phyloP scores from a whole-genome alignment of 441 rosid species.

The Codiaeum variegatum region DNA sequence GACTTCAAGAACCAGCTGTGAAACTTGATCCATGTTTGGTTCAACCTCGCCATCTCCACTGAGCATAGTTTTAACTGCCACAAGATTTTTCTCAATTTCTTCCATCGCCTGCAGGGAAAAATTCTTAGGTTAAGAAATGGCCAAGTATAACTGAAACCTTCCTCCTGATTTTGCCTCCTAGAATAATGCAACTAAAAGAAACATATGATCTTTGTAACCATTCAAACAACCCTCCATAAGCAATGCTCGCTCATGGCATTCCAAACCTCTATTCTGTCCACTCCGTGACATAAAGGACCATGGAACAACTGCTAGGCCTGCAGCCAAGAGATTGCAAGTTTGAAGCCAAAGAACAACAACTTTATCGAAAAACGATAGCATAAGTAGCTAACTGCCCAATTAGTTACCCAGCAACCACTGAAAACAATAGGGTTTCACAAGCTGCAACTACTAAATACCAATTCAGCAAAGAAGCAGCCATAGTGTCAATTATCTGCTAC shows the following conservation, averaged over 20 bases:
- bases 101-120: constrained; percentile 58
- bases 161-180: background rate
- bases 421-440: background rate
- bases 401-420: background rate
- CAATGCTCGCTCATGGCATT: constrained; percentile 5
- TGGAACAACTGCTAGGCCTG: background rate
- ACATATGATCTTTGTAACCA: background rate
- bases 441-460: background rate
- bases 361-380: background rate
- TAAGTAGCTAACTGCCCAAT: background rate
- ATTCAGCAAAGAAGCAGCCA: background rate
- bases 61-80: constrained; percentile 64
- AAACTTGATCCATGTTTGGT: constrained; percentile 72
- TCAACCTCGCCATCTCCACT: constrained; percentile 88
- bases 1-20: constrained; percentile 66
- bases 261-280: background rate
- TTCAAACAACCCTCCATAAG: background rate
- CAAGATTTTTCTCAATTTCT: constrained; percentile 89
- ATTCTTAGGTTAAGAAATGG: background rate
- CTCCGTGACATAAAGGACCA: background rate
- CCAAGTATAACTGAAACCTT: background rate
- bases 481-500: constrained; percentile 2
- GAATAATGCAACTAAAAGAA: background rate
- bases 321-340: constrained; percentile 10
- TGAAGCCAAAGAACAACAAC: constrained; percentile 1